A percentile compares a stretch with the other conserved stretches of the same genome.
phyloP scores from a whole-genome alignment of 2,329 filamentous ascomycete genomes.

The Graphium sp. region DNA sequence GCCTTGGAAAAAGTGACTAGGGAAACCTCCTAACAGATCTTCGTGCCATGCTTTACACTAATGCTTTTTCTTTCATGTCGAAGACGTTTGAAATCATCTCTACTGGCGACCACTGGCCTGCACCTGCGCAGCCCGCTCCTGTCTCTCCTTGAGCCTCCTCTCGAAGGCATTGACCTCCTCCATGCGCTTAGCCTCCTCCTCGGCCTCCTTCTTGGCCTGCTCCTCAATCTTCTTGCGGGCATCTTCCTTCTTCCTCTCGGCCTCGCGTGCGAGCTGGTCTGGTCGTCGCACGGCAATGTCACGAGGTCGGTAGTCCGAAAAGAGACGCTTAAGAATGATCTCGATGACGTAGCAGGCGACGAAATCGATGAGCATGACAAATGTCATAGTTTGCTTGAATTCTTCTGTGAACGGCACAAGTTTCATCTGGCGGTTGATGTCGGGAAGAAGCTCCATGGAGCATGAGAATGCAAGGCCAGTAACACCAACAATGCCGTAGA shows the following conservation, averaged over 20 bases:
- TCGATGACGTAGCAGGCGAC: slow-evolving; percentile 77
- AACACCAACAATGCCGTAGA: slow-evolving; percentile 84
- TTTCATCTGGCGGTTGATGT: slow-evolving; percentile 85
- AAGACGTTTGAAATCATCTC: no score
- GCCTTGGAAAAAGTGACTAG: no score
- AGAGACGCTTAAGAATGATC: slow-evolving; percentile 65
- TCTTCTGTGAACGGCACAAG: slow-evolving; percentile 78
- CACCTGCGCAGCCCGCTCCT: slow-evolving; percentile 28
- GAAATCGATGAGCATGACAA: slow-evolving; percentile 78
- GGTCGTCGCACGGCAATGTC: slow-evolving; percentile 78
- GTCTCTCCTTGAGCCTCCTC: slow-evolving; percentile 34
- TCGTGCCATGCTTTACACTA: no score
- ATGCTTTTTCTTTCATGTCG: no score
- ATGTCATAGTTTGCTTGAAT: slow-evolving; percentile 77
- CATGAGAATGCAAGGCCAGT: slow-evolving; percentile 84
- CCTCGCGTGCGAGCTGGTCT: slow-evolving; percentile 71
- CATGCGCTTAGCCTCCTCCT: slow-evolving; percentile 26
- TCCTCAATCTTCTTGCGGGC: slow-evolving; percentile 28
- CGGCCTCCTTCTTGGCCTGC: slow-evolving; percentile 13
- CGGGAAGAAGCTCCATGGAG: slow-evolving; percentile 86
- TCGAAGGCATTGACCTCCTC: slow-evolving; percentile 44
- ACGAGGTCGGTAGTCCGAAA: slow-evolving; percentile 83
- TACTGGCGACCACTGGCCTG: no score
- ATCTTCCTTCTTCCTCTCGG: slow-evolving; percentile 46
- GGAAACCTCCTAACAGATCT: no score